These are phyloP conservation scores for Bryoglossum gracile DNA, from an alignment of 495 filamentous ascomycete genomes.

Conservation along the genomic window DNA sequence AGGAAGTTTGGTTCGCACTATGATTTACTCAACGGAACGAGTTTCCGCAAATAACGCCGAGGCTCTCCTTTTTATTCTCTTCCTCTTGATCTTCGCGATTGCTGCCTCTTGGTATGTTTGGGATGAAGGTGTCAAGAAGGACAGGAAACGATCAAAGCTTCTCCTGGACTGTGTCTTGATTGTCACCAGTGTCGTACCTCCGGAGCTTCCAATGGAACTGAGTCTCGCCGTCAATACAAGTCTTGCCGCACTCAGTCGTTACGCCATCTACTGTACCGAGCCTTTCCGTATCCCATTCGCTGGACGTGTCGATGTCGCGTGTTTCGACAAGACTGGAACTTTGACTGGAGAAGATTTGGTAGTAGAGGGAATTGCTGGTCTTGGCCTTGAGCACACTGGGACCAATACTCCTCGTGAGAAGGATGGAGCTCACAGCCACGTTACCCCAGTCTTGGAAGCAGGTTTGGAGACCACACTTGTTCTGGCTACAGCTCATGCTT, in stretches of 20 bases:
- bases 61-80: conserved; percentile 91
- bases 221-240: conserved; percentile 98
- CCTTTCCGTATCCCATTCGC: conserved; percentile 99
- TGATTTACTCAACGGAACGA: conserved; percentile 99
- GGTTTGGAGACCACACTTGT: conserved; percentile 83
- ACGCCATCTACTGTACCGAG: conserved; percentile 97
- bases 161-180: conserved; percentile 97
- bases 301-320: conserved; percentile 91
- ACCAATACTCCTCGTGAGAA: conserved; percentile 58
- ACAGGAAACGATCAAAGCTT: conserved; percentile 94
- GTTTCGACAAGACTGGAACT: conserved; percentile 98
- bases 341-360: conserved; percentile 95
- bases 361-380: conserved; percentile 92
- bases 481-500: conserved; percentile 87
- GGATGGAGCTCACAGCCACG: conserved; percentile 69
- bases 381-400: conserved; percentile 59
- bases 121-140: conserved; percentile 86
- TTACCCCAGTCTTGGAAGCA: conserved; percentile 57
- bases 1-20: conserved; percentile 93
- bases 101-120: conserved; percentile 99
- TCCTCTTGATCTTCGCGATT: conserved; percentile 91
- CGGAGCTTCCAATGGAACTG: conserved; percentile 96
- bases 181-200: conserved; percentile 93
- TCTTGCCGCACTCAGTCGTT: conserved; percentile 87
- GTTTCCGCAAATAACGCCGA: conserved; percentile 96